Evolutionary conservation across 768 basidiomycete species (phyloP), one percentile per base, ranked within the genome.

Genomic region (Leccinum arenicola): DNA sequence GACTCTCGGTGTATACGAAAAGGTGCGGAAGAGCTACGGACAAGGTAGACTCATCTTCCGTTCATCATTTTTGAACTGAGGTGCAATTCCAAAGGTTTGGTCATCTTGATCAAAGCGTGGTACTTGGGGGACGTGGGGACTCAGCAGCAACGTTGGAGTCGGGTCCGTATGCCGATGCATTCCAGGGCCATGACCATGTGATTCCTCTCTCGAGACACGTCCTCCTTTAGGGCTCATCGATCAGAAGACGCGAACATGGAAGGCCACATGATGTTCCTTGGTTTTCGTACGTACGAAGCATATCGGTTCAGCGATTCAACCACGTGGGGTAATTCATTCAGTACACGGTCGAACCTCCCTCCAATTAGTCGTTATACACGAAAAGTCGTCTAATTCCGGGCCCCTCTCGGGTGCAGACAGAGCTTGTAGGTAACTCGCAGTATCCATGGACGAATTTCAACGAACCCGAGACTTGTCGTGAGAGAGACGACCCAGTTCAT

Each of bases 171-270:
- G 29, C 54, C 57, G 21, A 51, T 54, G 48, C 50, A 14, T 12
- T 49, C 55, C 23, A 61, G 66, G 54, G 58, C 68, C 49, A 40
- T 58, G 64, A 68, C 61, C n/a, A 12, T 70, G 55, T 69, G 49
- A 61, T 45, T 5, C 5, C 5, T 19, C 11, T 17, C 40, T 4
- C 29, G 19, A 25, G 38, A 4, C 47, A 61, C 35, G 56, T 66
- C 5, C 6, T n/a, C 43, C 5, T 38, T 4, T 2, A 10, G 10
- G 11, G 8, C 10, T 19, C 19, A 19, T 43, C n/a, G 45, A 50
- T 36, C n/a, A 17, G 14, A 49, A 8, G 14, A 47, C 17, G 21
- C 8, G 4, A n/a, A 35, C 5, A 3, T 6, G 7, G 21, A 23
- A 43, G 27, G n/a, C 10, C 29, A 31, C 29, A 12, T 12, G 33